Evolutionary conservation across 805 yeast species (phyloP), one percentile per base, ranked within the genome.

Genomic region (Sugiyamaella smithiae): DNA sequence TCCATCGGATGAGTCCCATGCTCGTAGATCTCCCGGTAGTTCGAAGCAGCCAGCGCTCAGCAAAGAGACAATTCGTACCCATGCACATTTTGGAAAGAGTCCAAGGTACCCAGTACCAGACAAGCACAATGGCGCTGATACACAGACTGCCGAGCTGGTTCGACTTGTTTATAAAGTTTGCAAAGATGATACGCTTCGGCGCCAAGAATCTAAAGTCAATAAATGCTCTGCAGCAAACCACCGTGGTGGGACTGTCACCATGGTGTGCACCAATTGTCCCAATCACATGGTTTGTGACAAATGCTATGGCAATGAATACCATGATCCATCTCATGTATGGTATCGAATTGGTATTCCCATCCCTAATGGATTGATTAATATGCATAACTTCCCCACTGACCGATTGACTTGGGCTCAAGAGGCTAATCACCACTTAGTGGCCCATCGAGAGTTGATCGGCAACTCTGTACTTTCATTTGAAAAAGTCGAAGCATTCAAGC

Each of bases 231-330:
- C 46, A 6, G 59, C 63, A 9, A 43, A 49, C 20, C 37, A 53
- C 23, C 75, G 77, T 2, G 64, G 76, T 40, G 52, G 44, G 20
- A 84, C 84, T 5, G 51, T 62, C 4, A 68, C 84, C 43, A 80
- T 69, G 56, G 69, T 72, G 36, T 80, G 85, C 60, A 54, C 72
- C 23, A 72, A 77, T 25, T 80, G 85, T 57, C 58, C 59, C 3
- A 77, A 80, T 58, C 77, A 67, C 58, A 84, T 80, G 57, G 61
- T 79, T 45, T 80, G 85, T 57, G 69, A 70, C 43, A 37, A 54
- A 5, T 73, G 78, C 57, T 75, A 73, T 49, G 45, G 56, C 1
- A 35, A 49, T 4, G 49, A 49, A 7, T 40, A 51, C 6, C 67
- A 63, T 36, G 49, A 55, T 7, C 51, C 49, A 19, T 44, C 45